A percentile compares a stretch with the other conserved stretches of the same genome.
Conservation (phyloP, 345 rosid genomes). For the Rubroshorea leprosula region DNA sequence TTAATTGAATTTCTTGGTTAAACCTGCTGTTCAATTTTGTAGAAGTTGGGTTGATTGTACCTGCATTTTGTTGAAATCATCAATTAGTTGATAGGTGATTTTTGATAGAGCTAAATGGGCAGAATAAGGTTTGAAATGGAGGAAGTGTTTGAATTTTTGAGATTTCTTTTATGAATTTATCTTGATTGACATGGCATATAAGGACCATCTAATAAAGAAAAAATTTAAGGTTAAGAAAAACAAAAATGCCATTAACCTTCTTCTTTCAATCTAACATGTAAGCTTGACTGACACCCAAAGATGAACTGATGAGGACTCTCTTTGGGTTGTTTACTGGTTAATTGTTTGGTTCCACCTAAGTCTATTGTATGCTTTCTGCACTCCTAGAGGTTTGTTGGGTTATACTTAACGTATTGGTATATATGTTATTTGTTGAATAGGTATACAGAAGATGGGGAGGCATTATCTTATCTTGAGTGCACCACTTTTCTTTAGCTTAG, state of each 20-base stretch:
- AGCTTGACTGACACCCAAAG: background rate
- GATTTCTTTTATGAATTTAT: background rate
- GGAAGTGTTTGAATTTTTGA: background rate
- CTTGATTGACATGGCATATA: slow-evolving; percentile 11
- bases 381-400: background rate
- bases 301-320: background rate
- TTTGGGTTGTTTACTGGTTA: background rate
- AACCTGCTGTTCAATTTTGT: background rate
- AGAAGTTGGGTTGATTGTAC: background rate
- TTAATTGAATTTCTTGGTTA: background rate
- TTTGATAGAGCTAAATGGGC: background rate
- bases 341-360: background rate
- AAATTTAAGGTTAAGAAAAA: background rate
- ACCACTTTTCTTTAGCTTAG: background rate
- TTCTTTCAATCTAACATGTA: background rate
- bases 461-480: background rate
- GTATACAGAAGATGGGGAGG: background rate
- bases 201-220: background rate
- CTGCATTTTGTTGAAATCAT: background rate
- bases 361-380: background rate
- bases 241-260: background rate
- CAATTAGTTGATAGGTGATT: background rate
- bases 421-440: background rate
- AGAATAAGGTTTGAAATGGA: background rate
- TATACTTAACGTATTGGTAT: background rate